Percentiles rank a stretch among this genome's conserved stretches.
phyloP scores from a whole-genome alignment of 2,329 filamentous ascomycete genomes.

The Ceratocystis destructans region DNA sequence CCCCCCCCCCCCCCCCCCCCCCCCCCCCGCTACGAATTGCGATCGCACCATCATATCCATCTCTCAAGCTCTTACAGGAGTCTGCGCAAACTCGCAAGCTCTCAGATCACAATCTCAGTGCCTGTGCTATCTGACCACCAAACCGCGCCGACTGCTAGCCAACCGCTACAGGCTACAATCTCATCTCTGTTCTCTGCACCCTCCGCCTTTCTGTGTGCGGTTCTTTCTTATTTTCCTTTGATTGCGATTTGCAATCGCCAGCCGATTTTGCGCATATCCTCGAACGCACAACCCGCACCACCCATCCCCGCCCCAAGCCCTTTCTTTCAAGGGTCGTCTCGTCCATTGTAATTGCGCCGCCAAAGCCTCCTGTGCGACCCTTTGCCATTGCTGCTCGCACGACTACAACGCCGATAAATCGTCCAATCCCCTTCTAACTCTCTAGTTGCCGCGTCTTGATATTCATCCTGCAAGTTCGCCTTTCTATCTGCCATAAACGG shows the following conservation, averaged over 20 bases:
- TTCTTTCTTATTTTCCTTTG: neutral
- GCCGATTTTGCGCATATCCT: neutral
- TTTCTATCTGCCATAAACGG: neutral
- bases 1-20: too few relatives aligned
- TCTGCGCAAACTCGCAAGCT: neutral
- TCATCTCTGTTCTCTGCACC: neutral
- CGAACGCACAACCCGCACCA: neutral
- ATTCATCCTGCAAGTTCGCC: neutral
- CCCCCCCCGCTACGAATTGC: neutral
- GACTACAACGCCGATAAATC: neutral
- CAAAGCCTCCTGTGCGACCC: neutral
- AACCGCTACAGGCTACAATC: neutral
- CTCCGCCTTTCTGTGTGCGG: neutral
- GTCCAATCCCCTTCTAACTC: neutral
- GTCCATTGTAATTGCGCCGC: neutral
- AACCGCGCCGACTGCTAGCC: neutral
- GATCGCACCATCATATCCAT: neutral
- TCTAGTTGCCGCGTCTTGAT: neutral
- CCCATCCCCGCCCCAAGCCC: neutral
- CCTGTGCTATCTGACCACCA: neutral
- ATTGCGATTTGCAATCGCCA: slow-evolving; percentile 2
- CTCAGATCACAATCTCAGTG: too few relatives aligned
- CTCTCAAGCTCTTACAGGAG: neutral
- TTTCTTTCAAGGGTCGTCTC: neutral
- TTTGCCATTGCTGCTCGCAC: neutral